phyloP scores from a whole-genome alignment of 2,329 filamentous ascomycete species.

The Claviceps capensis region DNA sequence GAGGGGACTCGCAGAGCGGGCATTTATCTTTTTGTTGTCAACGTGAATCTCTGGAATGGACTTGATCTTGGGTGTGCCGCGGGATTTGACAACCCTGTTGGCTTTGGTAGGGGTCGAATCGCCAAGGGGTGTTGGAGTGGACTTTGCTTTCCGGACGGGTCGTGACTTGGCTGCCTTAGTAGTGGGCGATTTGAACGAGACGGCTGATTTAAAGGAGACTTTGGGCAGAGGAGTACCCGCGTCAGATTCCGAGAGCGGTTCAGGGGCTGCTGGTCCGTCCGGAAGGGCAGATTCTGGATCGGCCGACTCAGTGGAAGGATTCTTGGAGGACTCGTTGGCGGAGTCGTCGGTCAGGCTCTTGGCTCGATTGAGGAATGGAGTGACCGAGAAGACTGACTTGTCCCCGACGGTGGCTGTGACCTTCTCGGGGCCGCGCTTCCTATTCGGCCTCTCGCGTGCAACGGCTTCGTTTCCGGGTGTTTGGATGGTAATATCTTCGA shows the following conservation, averaged over 20 bases:
- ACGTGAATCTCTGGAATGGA: constrained; percentile 11
- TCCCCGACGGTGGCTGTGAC: constrained; percentile 46
- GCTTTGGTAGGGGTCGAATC: constrained; percentile 32
- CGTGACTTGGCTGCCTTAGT: constrained; percentile 22
- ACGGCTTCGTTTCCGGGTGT: constrained; percentile 31
- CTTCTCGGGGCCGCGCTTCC: constrained; percentile 41
- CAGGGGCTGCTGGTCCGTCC: not conserved
- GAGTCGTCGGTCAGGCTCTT: constrained; percentile 35
- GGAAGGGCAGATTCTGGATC: constrained; percentile 19
- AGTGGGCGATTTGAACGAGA: constrained; percentile 3
- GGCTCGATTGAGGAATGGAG: constrained; percentile 75
- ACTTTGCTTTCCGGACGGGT: constrained; percentile 28
- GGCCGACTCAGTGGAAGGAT: constrained; percentile 6
- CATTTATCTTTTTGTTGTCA: constrained; percentile 22
- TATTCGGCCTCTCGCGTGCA: constrained; percentile 29
- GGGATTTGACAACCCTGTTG: constrained; percentile 18
- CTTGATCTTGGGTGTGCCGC: constrained; percentile 4
- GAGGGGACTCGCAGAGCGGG: constrained; percentile 18
- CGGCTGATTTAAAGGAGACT: constrained; percentile 5
- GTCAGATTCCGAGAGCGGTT: constrained; percentile 13
- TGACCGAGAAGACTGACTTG: constrained; percentile 88
- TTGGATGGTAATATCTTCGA: constrained; percentile 32
- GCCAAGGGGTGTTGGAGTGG: constrained; percentile 23
- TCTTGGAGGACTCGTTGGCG: constrained; percentile 13
- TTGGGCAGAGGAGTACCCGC: constrained; percentile 8